phyloP scores from a whole-genome alignment of 2,329 filamentous ascomycete species.

The Aureobasidium leucospermi region DNA sequence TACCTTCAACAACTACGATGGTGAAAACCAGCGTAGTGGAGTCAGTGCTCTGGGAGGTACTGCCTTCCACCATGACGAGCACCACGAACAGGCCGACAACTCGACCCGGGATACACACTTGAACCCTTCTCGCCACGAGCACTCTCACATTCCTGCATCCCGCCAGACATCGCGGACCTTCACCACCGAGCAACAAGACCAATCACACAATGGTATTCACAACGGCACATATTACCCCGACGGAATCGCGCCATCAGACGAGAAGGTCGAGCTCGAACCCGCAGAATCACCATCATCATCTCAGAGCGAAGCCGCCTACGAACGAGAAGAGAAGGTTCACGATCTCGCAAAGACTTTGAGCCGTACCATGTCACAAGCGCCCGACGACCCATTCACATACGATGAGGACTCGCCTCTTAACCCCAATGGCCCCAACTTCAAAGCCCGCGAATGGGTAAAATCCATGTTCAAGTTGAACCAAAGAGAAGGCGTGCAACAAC shows the following conservation, averaged over 20 bases:
- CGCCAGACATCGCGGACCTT: background rate
- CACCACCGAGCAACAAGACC: background rate
- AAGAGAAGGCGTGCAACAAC: slow-evolving; percentile 33
- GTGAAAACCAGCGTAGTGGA: slow-evolving; percentile 30
- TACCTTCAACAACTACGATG: slow-evolving; percentile 35
- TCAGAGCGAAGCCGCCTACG: slow-evolving; percentile 5
- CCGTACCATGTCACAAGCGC: slow-evolving; percentile 11
- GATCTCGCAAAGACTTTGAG: slow-evolving; percentile 4
- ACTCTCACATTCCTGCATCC: background rate
- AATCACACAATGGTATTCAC: slow-evolving; percentile 15
- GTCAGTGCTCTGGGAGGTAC: slow-evolving; percentile 27
- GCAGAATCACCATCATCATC: slow-evolving; percentile 10
- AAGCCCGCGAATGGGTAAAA: slow-evolving; percentile 42
- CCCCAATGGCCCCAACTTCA: slow-evolving; percentile 40
- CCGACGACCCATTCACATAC: slow-evolving; percentile 31
- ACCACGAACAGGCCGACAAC: background rate
- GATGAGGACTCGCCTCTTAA: slow-evolving; percentile 38
- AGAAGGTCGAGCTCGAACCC: slow-evolving; percentile 9
- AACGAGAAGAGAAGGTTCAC: slow-evolving; percentile 7
- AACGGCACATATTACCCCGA: slow-evolving; percentile 17
- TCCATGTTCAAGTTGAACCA: slow-evolving; percentile 41
- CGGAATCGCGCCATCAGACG: slow-evolving; percentile 15
- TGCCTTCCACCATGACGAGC: slow-evolving; percentile 19
- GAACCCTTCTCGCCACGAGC: background rate
- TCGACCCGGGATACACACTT: background rate